These are phyloP conservation scores for Dactylis glomerata DNA, from an alignment of 176 grass and related monocot species.

Conservation along the genomic window DNA sequence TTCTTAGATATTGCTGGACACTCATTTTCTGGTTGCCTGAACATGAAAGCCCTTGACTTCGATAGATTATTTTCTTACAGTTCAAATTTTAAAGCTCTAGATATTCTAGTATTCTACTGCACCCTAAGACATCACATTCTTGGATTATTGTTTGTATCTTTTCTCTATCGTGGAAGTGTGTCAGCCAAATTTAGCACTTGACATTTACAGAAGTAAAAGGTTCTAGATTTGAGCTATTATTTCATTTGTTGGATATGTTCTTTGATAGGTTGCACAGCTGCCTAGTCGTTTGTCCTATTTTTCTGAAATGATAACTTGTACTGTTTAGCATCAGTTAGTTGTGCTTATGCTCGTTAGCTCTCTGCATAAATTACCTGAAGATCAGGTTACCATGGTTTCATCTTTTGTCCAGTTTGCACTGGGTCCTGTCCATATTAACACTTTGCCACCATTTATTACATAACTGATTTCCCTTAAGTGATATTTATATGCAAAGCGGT, in stretches of 20 bases:
- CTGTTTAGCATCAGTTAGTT: background rate
- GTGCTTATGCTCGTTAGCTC: background rate
- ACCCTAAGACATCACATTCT: background rate
- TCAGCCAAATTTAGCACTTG: too few species aligned
- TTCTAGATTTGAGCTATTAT: background rate
- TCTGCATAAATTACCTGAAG: background rate
- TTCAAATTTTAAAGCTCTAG: background rate
- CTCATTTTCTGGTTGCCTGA: background rate
- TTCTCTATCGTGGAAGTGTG: background rate
- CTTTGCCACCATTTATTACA: background rate
- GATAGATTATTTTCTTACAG: background rate
- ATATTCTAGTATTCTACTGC: background rate
- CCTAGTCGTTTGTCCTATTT: background rate
- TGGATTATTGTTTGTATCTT: background rate
- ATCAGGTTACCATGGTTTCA: background rate
- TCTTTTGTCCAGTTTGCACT: background rate
- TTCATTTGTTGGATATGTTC: background rate
- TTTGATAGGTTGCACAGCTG: background rate
- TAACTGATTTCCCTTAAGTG: background rate
- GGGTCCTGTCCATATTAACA: background rate
- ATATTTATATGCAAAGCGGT: slow-evolving; percentile 6
- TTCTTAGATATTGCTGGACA: background rate
- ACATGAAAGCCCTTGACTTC: background rate
- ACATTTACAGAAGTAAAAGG: background rate
- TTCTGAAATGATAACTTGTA: background rate